Evolutionary conservation across 2,329 filamentous ascomycete species (phyloP), one percentile per base, ranked within the genome.

Genomic region (Cercospora zeae-maydis): DNA sequence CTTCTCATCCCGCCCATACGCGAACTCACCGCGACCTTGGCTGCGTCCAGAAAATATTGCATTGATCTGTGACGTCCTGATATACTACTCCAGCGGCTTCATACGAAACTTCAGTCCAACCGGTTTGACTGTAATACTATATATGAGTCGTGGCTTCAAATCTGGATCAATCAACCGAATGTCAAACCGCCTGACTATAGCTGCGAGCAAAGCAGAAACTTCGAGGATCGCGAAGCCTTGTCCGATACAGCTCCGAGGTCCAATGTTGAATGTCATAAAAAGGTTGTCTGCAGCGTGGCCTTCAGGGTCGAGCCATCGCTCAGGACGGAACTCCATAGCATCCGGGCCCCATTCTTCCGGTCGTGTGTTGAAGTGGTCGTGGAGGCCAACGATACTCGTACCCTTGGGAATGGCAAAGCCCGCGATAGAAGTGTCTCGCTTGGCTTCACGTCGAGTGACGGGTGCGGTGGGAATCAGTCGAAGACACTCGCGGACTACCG

Each of bases 221-320:
- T 63, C 62, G 3, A 51, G 31, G 11, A 37, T 49, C 4, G 62
- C 57, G 27, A 63, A 61, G 16, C 47, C 49, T 24, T 63, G 34
- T 5, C 62, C 62, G 31, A 63, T 61, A 30, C 62, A 63, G 21
- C 16, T 34, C 31, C 62, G 36, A 14, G 58, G 49, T 11, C 62
- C 62, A 21, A 42, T 19, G 19, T 33, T 53, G 51, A 63, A 63
- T 8, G 58, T 56, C 34, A 52, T 42, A 39, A 57, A 61, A 4
- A 55, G 51, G 11, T 54, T 59, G 16, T 61, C 58, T 14, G 49
- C 31, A 1, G 53, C 53, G n/a, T 42, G 53, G 0, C 14, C 19
- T 19, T 63, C 24, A 10, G 45, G 14, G 11, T 53, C 34, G 14
- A 61, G 27, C 58, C 62, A 63, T 24, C 62, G 36, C 30, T 60